Base-by-base conservation (phyloP, 805 yeast species). In the Spencermartinsiella europaea region DNA sequence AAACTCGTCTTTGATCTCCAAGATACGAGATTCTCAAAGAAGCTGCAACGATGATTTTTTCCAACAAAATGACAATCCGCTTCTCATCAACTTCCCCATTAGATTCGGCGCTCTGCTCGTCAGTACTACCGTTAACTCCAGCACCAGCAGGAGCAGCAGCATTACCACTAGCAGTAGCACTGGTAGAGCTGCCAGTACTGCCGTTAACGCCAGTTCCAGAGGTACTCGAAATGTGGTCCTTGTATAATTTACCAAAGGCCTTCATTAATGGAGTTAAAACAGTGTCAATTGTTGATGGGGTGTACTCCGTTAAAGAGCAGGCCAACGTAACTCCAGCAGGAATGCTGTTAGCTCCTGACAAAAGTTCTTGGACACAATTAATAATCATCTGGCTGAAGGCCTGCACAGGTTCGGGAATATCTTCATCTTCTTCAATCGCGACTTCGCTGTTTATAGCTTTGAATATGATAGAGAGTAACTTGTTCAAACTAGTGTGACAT, bases 1-100 rank as follows among this genome's bases (percentile, higher is more conserved):
- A 93, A 21, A 90, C 81, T 43, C 99, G 76, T 50, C 99, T 77
- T 59, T 91, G 96, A 56, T 93, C 99, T 3, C 96, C 97, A 21
- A 95, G 70, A n/a, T 78, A 75, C 0, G 95, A 79, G 3, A 93
- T 86, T 54, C 97, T 77, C 72, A 78, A 75, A 0, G 95, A 80
- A 1, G 91, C 80, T 44, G 91, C 74, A 52, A 83, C 81, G 44
- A 93, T 69, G 21, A 88, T 79, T 62, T 84, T 85, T 49, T 84
- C 88, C 38, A 93, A 68, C 31, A 89, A 66, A 48, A 76, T 79
- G 0, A 93, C 83, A 0, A 95, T 84, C 74, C 85, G 83, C 58
- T 77, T 81, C 5, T 91, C 85, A 59, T 88, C 96, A 54, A 75
- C 76, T 45, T 85, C 95, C 19, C 69, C 46, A 5, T 43, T 49